Base-by-base conservation (phyloP, 768 basidiomycete species). In the Termitomyces sp. region DNA sequence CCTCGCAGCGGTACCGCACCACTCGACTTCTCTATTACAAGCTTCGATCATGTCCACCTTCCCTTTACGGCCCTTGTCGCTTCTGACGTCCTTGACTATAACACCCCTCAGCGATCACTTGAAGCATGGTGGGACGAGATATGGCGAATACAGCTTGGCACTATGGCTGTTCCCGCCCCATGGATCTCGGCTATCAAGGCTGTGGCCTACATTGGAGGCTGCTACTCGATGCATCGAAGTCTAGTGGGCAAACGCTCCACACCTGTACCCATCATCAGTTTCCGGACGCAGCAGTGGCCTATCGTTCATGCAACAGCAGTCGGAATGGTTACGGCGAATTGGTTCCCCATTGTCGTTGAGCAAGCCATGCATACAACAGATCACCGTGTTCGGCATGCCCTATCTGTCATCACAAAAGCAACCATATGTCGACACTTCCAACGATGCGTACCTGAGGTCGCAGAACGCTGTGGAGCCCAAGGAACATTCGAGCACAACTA, bases 401-500 rank as follows among this genome's bases (percentile, higher is more conserved):
- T 85, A 60, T 78, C 84, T 13, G 80, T 83, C 24, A 78, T 82
- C 55, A 71, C 76, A 51, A 88, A 88, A 69, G 73, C 84, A 7
- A 80, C 79, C 1, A 73, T 84, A 50, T 77, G 79, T 46, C 77
- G 80, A 6, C 83, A 85, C 57, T 78, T 80, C 62, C 81, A 82
- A 61, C 72, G 79, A 18, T 80, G 77, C 59, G 71, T 77, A 8
- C 70, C 78, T 11, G 80, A 81, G 57, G 73, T 87, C n/a, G 75
- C 82, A 6, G 86, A 88, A 61, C 76, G 86, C 12, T 86, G 82
- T 58, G 86, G 86, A 50, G 86, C 84, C 2, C 85, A 87, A 68
- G 85, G 86, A 2, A 79, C 83, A 0, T 86, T 86, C 57, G 85
- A 83, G 53, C 79, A 81, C 56, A 88, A 87, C 63, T 81, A 83